A percentile compares a stretch with the other conserved stretches of the same genome.
Evolutionary conservation across 306 rosid genomes (phyloP).

Genomic region (Trifolium pratense): DNA sequence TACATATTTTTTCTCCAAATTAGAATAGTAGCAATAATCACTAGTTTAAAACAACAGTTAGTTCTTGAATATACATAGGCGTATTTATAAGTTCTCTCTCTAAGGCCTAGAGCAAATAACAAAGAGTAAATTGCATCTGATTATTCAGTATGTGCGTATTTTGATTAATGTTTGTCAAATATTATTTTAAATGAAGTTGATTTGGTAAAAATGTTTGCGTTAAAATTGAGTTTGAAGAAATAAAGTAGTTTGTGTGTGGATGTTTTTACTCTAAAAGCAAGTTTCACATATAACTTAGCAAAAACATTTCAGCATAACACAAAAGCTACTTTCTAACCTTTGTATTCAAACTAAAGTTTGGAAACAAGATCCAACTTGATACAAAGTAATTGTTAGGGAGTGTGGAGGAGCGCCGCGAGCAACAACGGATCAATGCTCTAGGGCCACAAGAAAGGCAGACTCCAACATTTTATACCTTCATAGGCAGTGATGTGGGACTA

Average conservation of each 20-base stretch:
- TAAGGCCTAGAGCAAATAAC: constrained; percentile 15
- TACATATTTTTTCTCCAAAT: constrained; percentile 32
- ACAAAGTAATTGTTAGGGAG: background rate
- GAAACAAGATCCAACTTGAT: background rate
- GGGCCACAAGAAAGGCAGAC: too few species aligned
- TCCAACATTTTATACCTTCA: too few species aligned
- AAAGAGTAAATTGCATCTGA: constrained; percentile 18
- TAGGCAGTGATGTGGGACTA: too few species aligned
- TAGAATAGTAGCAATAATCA: constrained; percentile 11
- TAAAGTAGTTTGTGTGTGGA: background rate
- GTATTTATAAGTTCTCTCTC: background rate
- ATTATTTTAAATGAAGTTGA: background rate
- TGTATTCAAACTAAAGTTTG: background rate
- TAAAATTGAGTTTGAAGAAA: background rate
- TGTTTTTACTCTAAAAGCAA: background rate
- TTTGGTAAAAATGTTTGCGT: too few species aligned
- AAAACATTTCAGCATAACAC: background rate
- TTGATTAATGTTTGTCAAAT: background rate
- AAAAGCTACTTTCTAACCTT: background rate
- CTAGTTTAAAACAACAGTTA: constrained; percentile 13
- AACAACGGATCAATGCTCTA: too few species aligned
- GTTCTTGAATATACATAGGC: constrained; percentile 14
- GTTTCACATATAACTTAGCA: background rate
- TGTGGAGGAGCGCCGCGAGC: too few species aligned
- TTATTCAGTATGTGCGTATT: constrained; percentile 7